phyloP scores from a whole-genome alignment of 768 basidiomycete genomes.

The Leucocoprinus sp. region DNA sequence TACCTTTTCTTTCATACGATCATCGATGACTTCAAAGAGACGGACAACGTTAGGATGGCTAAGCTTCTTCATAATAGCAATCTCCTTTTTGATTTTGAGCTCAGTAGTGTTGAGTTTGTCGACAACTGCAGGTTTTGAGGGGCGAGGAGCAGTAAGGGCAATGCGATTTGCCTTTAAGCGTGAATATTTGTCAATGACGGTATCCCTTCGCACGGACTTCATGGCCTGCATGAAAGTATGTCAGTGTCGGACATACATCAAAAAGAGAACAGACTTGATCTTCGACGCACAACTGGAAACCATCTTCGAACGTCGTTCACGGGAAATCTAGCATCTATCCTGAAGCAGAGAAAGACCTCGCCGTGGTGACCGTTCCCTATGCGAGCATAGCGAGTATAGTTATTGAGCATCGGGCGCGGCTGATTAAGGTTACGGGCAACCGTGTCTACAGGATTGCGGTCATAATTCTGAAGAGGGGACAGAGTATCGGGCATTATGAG shows the following conservation, averaged over 20 bases:
- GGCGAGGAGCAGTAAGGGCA: conserved; percentile 29
- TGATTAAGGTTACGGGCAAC: conserved; percentile 41
- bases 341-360: conserved; percentile 68
- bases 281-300: conserved; percentile 33
- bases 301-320: conserved; percentile 32
- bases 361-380: conserved; percentile 91
- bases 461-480: conserved; percentile 24
- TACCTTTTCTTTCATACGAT: conserved; percentile 77
- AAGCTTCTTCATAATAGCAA: conserved; percentile 98
- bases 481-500: conserved; percentile 20
- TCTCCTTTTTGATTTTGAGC: conserved; percentile 83
- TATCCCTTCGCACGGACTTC: conserved; percentile 68
- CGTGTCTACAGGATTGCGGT: conserved; percentile 19
- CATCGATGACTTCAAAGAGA: conserved; percentile 92
- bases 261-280: neutral
- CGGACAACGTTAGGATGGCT: conserved; percentile 84
- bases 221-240: conserved; percentile 46
- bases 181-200: conserved; percentile 49
- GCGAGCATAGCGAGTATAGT: conserved; percentile 69
- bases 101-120: conserved; percentile 68
- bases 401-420: conserved; percentile 60
- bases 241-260: neutral
- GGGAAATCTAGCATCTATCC: conserved; percentile 35
- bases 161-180: conserved; percentile 29
- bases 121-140: conserved; percentile 43